Evolutionary conservation across 176 grass and related monocot species (phyloP).

Genomic region (Ananas comosus): DNA sequence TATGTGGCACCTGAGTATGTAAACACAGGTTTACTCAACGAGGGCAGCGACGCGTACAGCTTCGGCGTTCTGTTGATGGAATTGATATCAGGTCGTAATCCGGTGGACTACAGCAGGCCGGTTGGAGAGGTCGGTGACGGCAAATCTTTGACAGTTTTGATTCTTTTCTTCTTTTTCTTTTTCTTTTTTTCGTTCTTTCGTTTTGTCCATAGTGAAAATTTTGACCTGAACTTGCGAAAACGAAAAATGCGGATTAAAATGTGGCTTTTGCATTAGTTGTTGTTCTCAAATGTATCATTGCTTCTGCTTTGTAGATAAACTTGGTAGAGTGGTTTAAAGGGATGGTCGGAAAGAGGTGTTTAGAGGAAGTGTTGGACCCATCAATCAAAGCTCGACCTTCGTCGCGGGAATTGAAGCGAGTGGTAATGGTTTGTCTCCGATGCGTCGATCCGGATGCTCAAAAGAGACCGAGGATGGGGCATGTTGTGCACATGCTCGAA

Average conservation of each 20-base stretch:
- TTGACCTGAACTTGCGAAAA: too few species aligned
- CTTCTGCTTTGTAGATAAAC: constrained; percentile 6
- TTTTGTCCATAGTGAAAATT: too few species aligned
- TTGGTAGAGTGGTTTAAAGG: constrained; percentile 13
- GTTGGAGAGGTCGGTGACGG: constrained; percentile 46
- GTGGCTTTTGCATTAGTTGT: too few species aligned
- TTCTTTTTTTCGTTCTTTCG: too few species aligned
- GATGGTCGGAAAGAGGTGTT: constrained; percentile 2
- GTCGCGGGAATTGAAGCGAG: constrained; percentile 2
- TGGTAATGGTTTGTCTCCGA: neutral
- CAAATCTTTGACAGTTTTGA: too few species aligned
- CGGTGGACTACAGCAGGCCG: constrained; percentile 75
- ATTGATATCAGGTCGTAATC: constrained; percentile 74
- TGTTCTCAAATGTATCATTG: too few species aligned
- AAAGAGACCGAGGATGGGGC: constrained; percentile 15
- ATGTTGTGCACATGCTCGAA: constrained; percentile 18
- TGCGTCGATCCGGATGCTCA: constrained; percentile 16
- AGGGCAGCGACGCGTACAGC: constrained; percentile 97
- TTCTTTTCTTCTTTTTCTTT: too few species aligned
- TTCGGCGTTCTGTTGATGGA: constrained; percentile 93
- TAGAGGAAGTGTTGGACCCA: constrained; percentile 9
- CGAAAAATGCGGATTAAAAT: too few species aligned
- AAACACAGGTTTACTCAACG: constrained; percentile 84
- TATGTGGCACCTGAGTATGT: constrained; percentile 97
- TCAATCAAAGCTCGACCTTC: neutral